Evolutionary conservation across 768 basidiomycete species (phyloP).

Genomic region (Termitomyces heimii): DNA sequence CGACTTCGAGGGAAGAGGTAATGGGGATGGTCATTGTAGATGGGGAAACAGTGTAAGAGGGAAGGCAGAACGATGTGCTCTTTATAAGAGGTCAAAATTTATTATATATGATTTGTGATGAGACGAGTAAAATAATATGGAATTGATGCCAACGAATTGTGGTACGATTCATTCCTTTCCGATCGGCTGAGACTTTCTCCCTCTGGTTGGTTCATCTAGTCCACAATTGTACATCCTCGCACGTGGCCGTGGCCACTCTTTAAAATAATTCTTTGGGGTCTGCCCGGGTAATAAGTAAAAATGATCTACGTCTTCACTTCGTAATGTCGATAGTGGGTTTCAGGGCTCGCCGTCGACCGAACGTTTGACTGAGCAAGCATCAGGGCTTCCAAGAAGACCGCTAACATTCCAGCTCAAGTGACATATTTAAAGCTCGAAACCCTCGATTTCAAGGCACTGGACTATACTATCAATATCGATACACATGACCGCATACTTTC

Average conservation of each 20-base stretch:
- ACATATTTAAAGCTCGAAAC: not conserved
- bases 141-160: slow-evolving; percentile 29
- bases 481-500: not conserved
- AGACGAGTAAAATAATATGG: slow-evolving; percentile 30
- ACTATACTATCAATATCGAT: not conserved
- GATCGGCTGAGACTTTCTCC: slow-evolving; percentile 6
- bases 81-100: slow-evolving; percentile 12
- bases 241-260: not conserved
- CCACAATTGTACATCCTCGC: not conserved
- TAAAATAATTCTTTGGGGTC: not conserved
- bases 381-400: not conserved
- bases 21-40: slow-evolving; percentile 35
- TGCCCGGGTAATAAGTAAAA: not conserved
- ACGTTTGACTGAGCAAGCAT: no score
- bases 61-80: slow-evolving; percentile 9
- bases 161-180: slow-evolving; percentile 32
- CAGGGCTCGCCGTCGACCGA: no score
- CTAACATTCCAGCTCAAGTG: not conserved
- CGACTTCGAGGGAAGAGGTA: slow-evolving; percentile 25
- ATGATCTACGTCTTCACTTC: not conserved
- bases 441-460: not conserved
- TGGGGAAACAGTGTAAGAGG: not conserved
- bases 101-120: slow-evolving; percentile 26
- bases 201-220: no score
- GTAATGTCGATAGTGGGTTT: no score